Evolutionary conservation across 306 rosid genomes (phyloP).

Genomic region (Prunus davidiana): DNA sequence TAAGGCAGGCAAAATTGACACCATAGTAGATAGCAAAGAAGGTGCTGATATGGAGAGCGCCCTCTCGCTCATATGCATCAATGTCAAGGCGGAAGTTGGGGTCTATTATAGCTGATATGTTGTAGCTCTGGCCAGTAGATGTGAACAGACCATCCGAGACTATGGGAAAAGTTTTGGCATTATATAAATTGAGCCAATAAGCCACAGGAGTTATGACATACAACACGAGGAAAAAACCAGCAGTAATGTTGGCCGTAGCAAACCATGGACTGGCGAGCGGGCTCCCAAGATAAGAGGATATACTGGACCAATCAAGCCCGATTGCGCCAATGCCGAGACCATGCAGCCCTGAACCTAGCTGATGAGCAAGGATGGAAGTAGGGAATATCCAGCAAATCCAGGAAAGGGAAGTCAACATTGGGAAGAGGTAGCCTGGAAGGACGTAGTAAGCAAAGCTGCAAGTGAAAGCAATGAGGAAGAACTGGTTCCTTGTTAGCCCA

Average conservation of each 20-base stretch:
- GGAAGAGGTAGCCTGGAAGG: slow-evolving; percentile 71
- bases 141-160: slow-evolving; percentile 68
- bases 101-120: slow-evolving; percentile 64
- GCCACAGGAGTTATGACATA: slow-evolving; percentile 57
- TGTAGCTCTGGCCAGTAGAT: slow-evolving; percentile 59
- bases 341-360: slow-evolving; percentile 70
- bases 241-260: slow-evolving; percentile 79
- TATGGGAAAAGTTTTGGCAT: slow-evolving; percentile 71
- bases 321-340: slow-evolving; percentile 76
- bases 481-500: slow-evolving; percentile 55
- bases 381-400: slow-evolving; percentile 84
- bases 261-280: slow-evolving; percentile 95
- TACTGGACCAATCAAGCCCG: slow-evolving; percentile 79
- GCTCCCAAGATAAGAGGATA: slow-evolving; percentile 73
- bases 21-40: slow-evolving; percentile 61
- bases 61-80: slow-evolving; percentile 53
- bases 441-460: slow-evolving; percentile 79
- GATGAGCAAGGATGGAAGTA: slow-evolving; percentile 61
- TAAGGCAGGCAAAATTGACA: slow-evolving; percentile 65
- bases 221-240: slow-evolving; percentile 54
- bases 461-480: slow-evolving; percentile 62
- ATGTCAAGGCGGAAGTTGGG: slow-evolving; percentile 58
- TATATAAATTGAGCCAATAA: slow-evolving; percentile 58
- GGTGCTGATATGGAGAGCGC: slow-evolving; percentile 69
- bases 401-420: slow-evolving; percentile 67